Evolutionary conservation across 331 rosid species (phyloP).

Genomic region (Pyracantha coccinea): DNA sequence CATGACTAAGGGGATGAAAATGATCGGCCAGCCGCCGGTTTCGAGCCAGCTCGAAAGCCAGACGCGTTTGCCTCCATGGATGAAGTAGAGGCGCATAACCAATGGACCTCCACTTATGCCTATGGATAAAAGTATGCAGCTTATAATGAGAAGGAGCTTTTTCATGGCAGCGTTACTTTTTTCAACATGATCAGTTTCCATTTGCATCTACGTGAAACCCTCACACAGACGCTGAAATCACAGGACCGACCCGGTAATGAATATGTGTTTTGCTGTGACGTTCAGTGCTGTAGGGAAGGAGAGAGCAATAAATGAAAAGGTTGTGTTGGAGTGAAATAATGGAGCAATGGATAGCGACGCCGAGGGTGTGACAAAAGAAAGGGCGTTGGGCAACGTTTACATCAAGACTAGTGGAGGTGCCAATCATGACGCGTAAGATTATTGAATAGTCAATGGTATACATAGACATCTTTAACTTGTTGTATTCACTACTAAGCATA

Average conservation of each 20-base stretch:
- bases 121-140: conserved; percentile 31
- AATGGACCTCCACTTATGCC: conserved; percentile 69
- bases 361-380: too few relatives aligned
- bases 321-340: not conserved
- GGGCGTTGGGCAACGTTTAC: too few relatives aligned
- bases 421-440: too few relatives aligned
- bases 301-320: not conserved
- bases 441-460: too few relatives aligned
- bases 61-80: conserved; percentile 70
- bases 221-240: too few relatives aligned
- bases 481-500: too few relatives aligned
- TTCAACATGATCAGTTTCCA: not conserved
- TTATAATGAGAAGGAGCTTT: conserved; percentile 33
- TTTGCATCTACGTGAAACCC: not conserved
- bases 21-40: conserved; percentile 58
- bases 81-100: conserved; percentile 66
- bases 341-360: not conserved
- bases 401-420: too few relatives aligned
- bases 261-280: too few relatives aligned
- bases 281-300: not conserved
- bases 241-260: too few relatives aligned
- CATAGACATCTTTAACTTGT: too few relatives aligned
- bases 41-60: conserved; percentile 75
- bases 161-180: conserved; percentile 15
- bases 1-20: conserved; percentile 39